phyloP scores from a whole-genome alignment of 2,329 filamentous ascomycete species.

The Aureobasidium lini region DNA sequence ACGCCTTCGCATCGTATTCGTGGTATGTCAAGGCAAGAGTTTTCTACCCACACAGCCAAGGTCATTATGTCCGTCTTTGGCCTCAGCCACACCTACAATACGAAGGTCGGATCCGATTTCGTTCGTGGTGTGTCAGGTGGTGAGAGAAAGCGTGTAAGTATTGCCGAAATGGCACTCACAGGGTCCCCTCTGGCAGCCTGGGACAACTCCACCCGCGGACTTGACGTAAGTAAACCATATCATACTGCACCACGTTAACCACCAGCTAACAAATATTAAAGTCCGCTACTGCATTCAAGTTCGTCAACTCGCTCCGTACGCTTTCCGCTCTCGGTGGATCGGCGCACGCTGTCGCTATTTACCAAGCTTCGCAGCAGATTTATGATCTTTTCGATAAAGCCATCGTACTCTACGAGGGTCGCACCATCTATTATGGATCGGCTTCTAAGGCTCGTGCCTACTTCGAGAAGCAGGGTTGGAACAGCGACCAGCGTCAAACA shows the following conservation, averaged over 20 bases:
- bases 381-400: slow-evolving; percentile 65
- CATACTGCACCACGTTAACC: too few relatives aligned
- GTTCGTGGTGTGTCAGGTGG: slow-evolving; percentile 56
- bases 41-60: slow-evolving; percentile 46
- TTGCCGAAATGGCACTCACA: slow-evolving; percentile 46
- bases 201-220: slow-evolving; percentile 44
- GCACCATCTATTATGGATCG: slow-evolving; percentile 69
- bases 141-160: slow-evolving; percentile 49
- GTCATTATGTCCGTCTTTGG: slow-evolving; percentile 48
- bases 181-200: slow-evolving; percentile 34
- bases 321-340: slow-evolving; percentile 43
- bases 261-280: too few relatives aligned
- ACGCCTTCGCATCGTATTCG: slow-evolving; percentile 49
- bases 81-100: slow-evolving; percentile 48
- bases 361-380: slow-evolving; percentile 43
- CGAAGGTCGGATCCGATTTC: slow-evolving; percentile 51
- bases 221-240: slow-evolving; percentile 32
- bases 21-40: slow-evolving; percentile 48
- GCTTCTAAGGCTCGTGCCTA: slow-evolving; percentile 52
- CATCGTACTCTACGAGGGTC: slow-evolving; percentile 50
- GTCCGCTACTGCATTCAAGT: slow-evolving; percentile 51
- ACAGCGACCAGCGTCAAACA: slow-evolving; percentile 59
- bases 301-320: slow-evolving; percentile 46
- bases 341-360: slow-evolving; percentile 52
- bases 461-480: slow-evolving; percentile 63